A percentile compares a stretch with the other conserved stretches of the same genome.
Evolutionary conservation across 2,329 filamentous ascomycete genomes (phyloP).

Genomic region (Botrytis aclada): DNA sequence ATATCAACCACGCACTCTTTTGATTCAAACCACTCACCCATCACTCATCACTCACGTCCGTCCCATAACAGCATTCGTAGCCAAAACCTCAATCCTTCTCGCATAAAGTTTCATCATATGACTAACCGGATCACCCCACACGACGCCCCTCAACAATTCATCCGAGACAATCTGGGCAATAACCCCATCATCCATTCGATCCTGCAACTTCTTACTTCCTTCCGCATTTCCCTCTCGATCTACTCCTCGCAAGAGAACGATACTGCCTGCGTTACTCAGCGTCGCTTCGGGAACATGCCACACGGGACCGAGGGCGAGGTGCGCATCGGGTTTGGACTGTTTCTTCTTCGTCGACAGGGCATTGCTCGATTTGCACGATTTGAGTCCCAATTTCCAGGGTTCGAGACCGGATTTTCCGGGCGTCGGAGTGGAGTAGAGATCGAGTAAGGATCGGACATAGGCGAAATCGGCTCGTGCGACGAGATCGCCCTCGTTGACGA

Average conservation of each 20-base stretch:
- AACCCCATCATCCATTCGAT: conserved; percentile 56
- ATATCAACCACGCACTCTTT: not conserved
- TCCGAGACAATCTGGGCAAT: conserved; percentile 68
- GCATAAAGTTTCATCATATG: conserved; percentile 80
- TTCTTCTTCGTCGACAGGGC: conserved; percentile 27
- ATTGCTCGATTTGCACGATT: conserved; percentile 27
- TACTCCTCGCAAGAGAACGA: conserved; percentile 63
- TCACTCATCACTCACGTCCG: conserved; percentile 25
- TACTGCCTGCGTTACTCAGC: conserved; percentile 66
- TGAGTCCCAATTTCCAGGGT: conserved; percentile 20
- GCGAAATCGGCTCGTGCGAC: conserved; percentile 73
- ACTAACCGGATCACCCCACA: conserved; percentile 80
- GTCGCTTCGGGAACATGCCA: conserved; percentile 67
- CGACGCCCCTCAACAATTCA: conserved; percentile 62
- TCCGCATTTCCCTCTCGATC: conserved; percentile 39
- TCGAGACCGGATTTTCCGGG: conserved; percentile 26
- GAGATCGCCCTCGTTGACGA: conserved; percentile 84
- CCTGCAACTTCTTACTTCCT: conserved; percentile 46
- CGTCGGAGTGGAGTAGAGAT: conserved; percentile 61
- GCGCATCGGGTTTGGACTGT: conserved; percentile 26
- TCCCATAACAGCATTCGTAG: conserved; percentile 61
- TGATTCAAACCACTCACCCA: not conserved
- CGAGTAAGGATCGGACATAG: conserved; percentile 70
- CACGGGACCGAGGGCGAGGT: conserved; percentile 39
- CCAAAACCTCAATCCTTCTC: conserved; percentile 66